phyloP scores from a whole-genome alignment of 78 protist genomes.

The Mastigamoeba balamuthi region DNA sequence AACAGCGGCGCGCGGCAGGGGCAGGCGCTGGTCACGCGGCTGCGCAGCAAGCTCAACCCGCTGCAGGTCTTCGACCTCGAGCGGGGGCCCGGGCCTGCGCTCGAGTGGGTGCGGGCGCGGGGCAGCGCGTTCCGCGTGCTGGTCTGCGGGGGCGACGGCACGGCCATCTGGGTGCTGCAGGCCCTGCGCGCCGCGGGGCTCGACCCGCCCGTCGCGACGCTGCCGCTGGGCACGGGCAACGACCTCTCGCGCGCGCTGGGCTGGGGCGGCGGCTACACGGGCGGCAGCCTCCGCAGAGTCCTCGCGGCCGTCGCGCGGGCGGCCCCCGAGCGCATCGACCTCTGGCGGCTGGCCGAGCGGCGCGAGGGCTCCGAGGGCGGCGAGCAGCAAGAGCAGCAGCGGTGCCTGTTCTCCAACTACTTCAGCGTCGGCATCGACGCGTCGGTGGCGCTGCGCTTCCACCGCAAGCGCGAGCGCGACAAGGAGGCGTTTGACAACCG shows the following conservation, averaged over 20 bases:
- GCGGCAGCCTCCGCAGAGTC: slow-evolving; percentile 51
- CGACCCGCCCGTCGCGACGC: slow-evolving; percentile 38
- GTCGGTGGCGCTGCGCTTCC: slow-evolving; percentile 44
- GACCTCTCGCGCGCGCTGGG: slow-evolving; percentile 75
- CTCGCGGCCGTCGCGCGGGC: slow-evolving; percentile 56
- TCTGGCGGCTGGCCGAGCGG: too few species aligned
- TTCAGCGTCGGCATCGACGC: slow-evolving; percentile 74
- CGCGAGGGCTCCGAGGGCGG: too few species aligned
- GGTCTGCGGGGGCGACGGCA: slow-evolving; percentile 83
- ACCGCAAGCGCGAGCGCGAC: slow-evolving; percentile 27
- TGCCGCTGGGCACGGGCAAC: slow-evolving; percentile 87
- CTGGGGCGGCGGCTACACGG: slow-evolving; percentile 75
- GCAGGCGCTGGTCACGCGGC: too few species aligned
- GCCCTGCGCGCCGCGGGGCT: slow-evolving; percentile 3
- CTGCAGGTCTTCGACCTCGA: too few species aligned
- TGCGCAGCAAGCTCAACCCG: too few species aligned
- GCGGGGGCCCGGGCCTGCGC: too few species aligned
- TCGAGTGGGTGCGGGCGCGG: too few species aligned
- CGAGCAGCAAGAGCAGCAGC: background rate
- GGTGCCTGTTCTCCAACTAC: slow-evolving; percentile 38
- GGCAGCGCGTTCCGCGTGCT: slow-evolving; percentile 39
- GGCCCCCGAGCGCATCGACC: slow-evolving; percentile 48
- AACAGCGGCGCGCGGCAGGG: too few species aligned
- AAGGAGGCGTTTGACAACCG: slow-evolving; percentile 42
- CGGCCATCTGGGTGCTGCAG: slow-evolving; percentile 71